Percentiles rank a stretch among this genome's conserved stretches.
phyloP scores from a whole-genome alignment of 163 green algal species.

The Chlamydomonas reinhardtii region DNA sequence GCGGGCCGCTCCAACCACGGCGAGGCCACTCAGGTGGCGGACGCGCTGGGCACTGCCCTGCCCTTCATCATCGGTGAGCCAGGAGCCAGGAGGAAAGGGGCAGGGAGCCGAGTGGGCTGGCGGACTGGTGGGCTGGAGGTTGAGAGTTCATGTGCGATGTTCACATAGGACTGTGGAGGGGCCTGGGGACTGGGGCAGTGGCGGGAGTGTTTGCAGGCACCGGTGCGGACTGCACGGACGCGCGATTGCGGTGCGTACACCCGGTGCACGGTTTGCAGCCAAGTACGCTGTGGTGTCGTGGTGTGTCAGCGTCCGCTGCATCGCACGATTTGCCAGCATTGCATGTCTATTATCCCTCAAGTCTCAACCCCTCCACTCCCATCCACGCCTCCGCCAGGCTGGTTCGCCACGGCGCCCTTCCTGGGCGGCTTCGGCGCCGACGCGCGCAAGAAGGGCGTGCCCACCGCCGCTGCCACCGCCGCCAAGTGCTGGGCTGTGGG shows the following conservation, averaged over 20 bases:
- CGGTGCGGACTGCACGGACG: no score
- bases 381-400: constrained; percentile 59
- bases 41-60: constrained; percentile 75
- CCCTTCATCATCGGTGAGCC: constrained; percentile 87
- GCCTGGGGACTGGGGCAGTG: no score
- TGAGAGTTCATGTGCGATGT: no score
- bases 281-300: no score
- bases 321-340: no score
- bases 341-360: no score
- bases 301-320: no score
- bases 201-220: no score
- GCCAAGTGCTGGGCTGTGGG: constrained; percentile 76
- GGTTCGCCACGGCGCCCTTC: constrained; percentile 66
- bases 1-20: constrained; percentile 83
- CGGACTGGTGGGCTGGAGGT: neutral
- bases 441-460: constrained; percentile 44
- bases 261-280: no score
- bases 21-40: constrained; percentile 58
- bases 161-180: no score
- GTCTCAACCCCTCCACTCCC: no score
- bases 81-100: neutral
- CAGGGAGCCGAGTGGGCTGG: neutral
- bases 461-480: constrained; percentile 65
- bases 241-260: no score
- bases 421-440: constrained; percentile 70